Base-by-base conservation (phyloP, 1,284 basidiomycete species). In the Inonotus hispidus region DNA sequence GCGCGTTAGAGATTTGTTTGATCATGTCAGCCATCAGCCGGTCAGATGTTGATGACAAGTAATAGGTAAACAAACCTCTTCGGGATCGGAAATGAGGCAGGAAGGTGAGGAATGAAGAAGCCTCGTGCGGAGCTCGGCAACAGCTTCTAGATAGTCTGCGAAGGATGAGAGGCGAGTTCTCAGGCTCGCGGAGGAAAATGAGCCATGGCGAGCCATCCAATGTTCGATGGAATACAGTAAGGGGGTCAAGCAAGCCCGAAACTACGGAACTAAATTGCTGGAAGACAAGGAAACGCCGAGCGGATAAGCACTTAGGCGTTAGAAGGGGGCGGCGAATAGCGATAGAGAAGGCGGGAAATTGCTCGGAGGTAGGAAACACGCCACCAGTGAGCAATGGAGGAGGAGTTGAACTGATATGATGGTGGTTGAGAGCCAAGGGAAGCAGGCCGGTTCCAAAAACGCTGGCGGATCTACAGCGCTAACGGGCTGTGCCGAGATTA, bases 401-500 rank as follows among this genome's bases (percentile, higher is more conserved):
- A 35, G 46, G 13, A 38, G 27, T 16, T 39, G 43, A 52, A 46
- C n/a, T 32, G 38, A 27, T 53, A 23, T 58, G 60, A 58, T 61
- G 60, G 49, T 58, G 60, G 60, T 58, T 41, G 29, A 49, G 46
- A 43, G 45, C 47, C 32, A 56, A 62, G 60, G 50, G 56, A 21
- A 47, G 47, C 25, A 27, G 21, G 23, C n/a, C 41, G 41, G 47
- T 32, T 27, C 29, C 19, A 56, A 53, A 57, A 27, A 19, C 21
- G 49, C 21, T 45, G 41, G 56, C 60, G 56, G 60, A 62, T 57
- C 55, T 62, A 58, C 56, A 62, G 50, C 45, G 53, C 49, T 59
- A 53, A 43, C 60, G 60, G 60, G 56, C 60, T 62, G 60, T 62
- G 60, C 60, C 60, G 60, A 58, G 49, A 57, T 23, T 50, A 38